phyloP scores from a whole-genome alignment of 495 filamentous ascomycete genomes.

The Neurospora hispaniola region DNA sequence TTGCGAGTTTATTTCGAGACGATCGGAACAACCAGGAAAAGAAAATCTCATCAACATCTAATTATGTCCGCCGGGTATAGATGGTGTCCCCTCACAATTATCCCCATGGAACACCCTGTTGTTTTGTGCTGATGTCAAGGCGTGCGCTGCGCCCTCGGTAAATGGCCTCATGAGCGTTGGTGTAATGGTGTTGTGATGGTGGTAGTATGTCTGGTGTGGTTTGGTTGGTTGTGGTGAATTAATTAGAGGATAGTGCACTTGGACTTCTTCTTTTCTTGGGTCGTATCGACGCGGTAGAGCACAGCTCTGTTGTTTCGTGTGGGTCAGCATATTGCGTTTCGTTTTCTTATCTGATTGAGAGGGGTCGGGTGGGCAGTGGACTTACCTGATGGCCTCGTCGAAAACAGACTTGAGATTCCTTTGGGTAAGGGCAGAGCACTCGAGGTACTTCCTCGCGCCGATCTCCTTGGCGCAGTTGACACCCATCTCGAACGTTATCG shows the following conservation, averaged over 20 bases:
- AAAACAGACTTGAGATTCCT: conserved; percentile 95
- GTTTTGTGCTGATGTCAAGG: background rate
- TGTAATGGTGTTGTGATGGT: background rate
- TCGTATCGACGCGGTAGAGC: conserved; percentile 60
- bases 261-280: conserved; percentile 49
- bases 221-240: background rate
- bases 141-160: background rate
- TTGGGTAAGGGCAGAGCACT: conserved; percentile 97
- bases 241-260: conserved; percentile 70
- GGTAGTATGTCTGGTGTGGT: background rate
- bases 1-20: conserved; percentile 1
- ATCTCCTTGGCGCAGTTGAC: conserved; percentile 83
- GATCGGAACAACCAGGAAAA: conserved; percentile 1
- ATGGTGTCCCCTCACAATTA: conserved; percentile 6
- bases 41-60: background rate
- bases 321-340: conserved; percentile 7
- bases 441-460: conserved; percentile 84
- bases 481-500: conserved; percentile 83
- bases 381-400: conserved; percentile 89
- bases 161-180: background rate
- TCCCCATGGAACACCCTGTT: background rate
- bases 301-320: conserved; percentile 51
- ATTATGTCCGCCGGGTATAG: conserved; percentile 18
- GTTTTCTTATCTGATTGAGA: background rate
- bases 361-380: background rate